These are phyloP conservation scores for Phlegmacium glaucopus DNA, from an alignment of 768 basidiomycete species.

Conservation along the genomic window DNA sequence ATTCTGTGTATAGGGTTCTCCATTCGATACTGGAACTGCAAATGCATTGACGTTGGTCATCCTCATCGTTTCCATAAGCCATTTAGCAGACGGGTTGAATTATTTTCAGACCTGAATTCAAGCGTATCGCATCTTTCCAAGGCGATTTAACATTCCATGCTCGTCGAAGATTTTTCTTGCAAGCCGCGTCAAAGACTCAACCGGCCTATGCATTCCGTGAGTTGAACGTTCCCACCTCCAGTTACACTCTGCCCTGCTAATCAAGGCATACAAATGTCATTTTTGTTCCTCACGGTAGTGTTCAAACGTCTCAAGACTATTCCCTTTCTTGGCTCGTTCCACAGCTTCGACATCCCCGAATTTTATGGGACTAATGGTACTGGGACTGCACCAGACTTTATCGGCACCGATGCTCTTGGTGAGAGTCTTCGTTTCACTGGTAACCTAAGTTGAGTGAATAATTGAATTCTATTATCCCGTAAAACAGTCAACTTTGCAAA, in stretches of 20 bases:
- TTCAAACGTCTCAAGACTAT: too few species aligned
- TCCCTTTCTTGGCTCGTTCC: slow-evolving; percentile 3
- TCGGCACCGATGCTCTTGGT: slow-evolving; percentile 11
- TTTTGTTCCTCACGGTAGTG: too few species aligned
- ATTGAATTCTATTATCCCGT: neutral
- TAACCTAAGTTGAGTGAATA: too few species aligned
- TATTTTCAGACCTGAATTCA: slow-evolving; percentile 32
- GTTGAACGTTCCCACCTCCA: too few species aligned
- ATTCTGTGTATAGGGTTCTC: slow-evolving; percentile 12
- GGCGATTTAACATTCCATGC: slow-evolving; percentile 34
- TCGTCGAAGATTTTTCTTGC: slow-evolving; percentile 31
- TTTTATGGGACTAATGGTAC: slow-evolving; percentile 3
- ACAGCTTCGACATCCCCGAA: slow-evolving; percentile 6
- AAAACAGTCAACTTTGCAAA: slow-evolving; percentile 12
- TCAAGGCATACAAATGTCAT: too few species aligned
- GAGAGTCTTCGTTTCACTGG: neutral
- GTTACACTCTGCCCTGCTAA: too few species aligned
- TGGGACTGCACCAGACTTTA: slow-evolving; percentile 6
- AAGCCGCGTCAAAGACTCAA: slow-evolving; percentile 25
- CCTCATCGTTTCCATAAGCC: neutral
- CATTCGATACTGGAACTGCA: slow-evolving; percentile 14
- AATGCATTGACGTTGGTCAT: slow-evolving; percentile 16
- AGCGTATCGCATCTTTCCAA: slow-evolving; percentile 34
- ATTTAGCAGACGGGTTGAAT: neutral
- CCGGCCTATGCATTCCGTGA: slow-evolving; percentile 31